Percentiles rank a stretch among this genome's conserved stretches.
Conservation (phyloP, 768 basidiomycete genomes). For the Dendrothele bispora region DNA sequence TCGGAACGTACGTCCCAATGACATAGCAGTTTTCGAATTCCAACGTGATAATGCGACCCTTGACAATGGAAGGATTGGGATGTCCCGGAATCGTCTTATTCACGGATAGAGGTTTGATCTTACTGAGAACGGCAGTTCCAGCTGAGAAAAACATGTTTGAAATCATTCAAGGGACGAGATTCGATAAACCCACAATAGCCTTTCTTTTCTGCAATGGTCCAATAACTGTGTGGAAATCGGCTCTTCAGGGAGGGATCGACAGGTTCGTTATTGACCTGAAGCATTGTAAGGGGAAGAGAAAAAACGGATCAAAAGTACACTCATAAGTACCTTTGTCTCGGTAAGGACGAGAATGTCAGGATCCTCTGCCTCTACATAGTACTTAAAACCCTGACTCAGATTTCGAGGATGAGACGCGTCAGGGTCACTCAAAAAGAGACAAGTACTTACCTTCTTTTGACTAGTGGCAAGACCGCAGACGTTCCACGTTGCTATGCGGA, state of each 20-base stretch:
- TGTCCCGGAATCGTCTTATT: slow-evolving; percentile 72
- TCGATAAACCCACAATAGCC: slow-evolving; percentile 57
- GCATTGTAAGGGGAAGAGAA: no score
- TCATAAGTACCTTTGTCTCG: slow-evolving; percentile 75
- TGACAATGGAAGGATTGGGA: slow-evolving; percentile 59
- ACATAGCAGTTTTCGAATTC: slow-evolving; percentile 73
- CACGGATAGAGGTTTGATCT: slow-evolving; percentile 67
- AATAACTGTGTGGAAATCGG: slow-evolving; percentile 71
- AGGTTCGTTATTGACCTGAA: slow-evolving; percentile 70
- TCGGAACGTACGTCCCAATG: slow-evolving; percentile 81
- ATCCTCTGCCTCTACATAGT: slow-evolving; percentile 83
- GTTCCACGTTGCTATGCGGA: slow-evolving; percentile 75
- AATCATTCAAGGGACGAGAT: background rate
- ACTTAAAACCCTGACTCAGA: slow-evolving; percentile 64
- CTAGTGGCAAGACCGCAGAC: slow-evolving; percentile 75
- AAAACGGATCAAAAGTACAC: no score
- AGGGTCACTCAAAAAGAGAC: no score
- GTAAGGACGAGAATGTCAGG: slow-evolving; percentile 83
- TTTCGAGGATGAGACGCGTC: no score
- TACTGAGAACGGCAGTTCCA: slow-evolving; percentile 81
- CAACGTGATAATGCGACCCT: slow-evolving; percentile 80
- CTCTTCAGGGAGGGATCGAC: slow-evolving; percentile 54
- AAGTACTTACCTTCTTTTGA: slow-evolving; percentile 83
- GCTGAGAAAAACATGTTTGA: slow-evolving; percentile 40
- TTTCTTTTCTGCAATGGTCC: slow-evolving; percentile 79